Conservation (phyloP, 1,284 basidiomycete genomes). For the Athelia sp. region DNA sequence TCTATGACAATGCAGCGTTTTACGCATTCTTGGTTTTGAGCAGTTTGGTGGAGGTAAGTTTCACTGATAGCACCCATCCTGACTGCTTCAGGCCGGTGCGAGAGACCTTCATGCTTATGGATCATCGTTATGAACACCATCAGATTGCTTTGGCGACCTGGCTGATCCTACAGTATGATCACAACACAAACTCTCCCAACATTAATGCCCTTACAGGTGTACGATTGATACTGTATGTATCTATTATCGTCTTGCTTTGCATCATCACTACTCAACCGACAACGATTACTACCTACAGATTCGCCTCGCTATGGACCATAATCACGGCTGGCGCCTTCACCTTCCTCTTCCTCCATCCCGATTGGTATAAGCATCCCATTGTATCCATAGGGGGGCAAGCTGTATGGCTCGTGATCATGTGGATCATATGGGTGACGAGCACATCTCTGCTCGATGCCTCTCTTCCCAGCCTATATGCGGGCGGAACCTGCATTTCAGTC, state of each 20-base stretch:
- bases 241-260: not conserved
- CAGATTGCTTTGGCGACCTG: slow-evolving; percentile 49
- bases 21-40: slow-evolving; percentile 45
- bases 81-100: too few relatives aligned
- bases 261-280: not conserved
- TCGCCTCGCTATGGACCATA: slow-evolving; percentile 52
- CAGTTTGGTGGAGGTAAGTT: slow-evolving; percentile 41
- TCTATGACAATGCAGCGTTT: slow-evolving; percentile 24
- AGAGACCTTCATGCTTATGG: too few relatives aligned
- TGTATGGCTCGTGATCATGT: slow-evolving; percentile 49
- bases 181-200: slow-evolving; percentile 44
- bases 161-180: slow-evolving; percentile 49
- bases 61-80: not conserved
- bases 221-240: slow-evolving; percentile 41
- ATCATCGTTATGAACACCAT: not conserved
- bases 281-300: slow-evolving; percentile 27
- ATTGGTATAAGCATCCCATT: slow-evolving; percentile 42
- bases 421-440: slow-evolving; percentile 52
- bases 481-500: slow-evolving; percentile 32
- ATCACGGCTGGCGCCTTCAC: slow-evolving; percentile 44
- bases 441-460: slow-evolving; percentile 42
- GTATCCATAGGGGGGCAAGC: slow-evolving; percentile 53
- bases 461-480: slow-evolving; percentile 34
- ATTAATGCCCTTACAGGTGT: slow-evolving; percentile 31
- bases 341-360: slow-evolving; percentile 51